A percentile compares a stretch with the other conserved stretches of the same genome.
Conservation (phyloP, 1,139 yeast genomes). For the Nakaseomyces sp. region DNA sequence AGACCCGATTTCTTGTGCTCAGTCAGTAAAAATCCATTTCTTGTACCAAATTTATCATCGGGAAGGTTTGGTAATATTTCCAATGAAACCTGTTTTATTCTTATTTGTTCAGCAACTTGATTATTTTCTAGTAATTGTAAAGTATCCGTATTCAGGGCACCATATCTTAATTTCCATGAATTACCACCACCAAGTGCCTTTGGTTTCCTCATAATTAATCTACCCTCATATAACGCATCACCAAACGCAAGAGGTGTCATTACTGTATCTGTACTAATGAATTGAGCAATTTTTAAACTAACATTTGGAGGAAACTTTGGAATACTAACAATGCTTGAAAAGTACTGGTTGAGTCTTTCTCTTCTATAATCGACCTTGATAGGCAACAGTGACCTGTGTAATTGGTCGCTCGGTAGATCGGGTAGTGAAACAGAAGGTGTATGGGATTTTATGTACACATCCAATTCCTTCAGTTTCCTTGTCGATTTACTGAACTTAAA, state of each 20-base stretch:
- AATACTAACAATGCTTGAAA: conserved; percentile 48
- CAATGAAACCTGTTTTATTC: conserved; percentile 50
- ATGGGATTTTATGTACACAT: conserved; percentile 44
- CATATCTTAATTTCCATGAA: conserved; percentile 67
- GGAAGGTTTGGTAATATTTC: conserved; percentile 57
- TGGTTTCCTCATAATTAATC: conserved; percentile 49
- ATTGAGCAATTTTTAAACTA: conserved; percentile 49
- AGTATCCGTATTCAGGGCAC: conserved; percentile 57
- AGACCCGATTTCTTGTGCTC: conserved; percentile 54
- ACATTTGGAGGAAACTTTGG: conserved; percentile 53
- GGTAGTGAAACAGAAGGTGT: conserved; percentile 57
- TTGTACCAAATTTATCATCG: conserved; percentile 62
- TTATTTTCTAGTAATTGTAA: conserved; percentile 57
- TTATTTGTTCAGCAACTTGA: conserved; percentile 46
- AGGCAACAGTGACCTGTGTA: conserved; percentile 55
- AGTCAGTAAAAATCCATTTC: conserved; percentile 67
- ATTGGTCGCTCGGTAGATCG: conserved; percentile 48
- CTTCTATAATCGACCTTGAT: conserved; percentile 56
- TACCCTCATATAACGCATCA: conserved; percentile 58
- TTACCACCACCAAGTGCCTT: conserved; percentile 45
- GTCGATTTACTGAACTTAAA: conserved; percentile 63
- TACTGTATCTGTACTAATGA: conserved; percentile 60
- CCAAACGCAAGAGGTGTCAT: conserved; percentile 51
- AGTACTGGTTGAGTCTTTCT: conserved; percentile 49
- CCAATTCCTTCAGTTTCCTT: conserved; percentile 48